Percentiles rank a stretch among this genome's conserved stretches.
phyloP scores from a whole-genome alignment of 108 stramenopile genomes.

The Discostella stelligeroides region DNA sequence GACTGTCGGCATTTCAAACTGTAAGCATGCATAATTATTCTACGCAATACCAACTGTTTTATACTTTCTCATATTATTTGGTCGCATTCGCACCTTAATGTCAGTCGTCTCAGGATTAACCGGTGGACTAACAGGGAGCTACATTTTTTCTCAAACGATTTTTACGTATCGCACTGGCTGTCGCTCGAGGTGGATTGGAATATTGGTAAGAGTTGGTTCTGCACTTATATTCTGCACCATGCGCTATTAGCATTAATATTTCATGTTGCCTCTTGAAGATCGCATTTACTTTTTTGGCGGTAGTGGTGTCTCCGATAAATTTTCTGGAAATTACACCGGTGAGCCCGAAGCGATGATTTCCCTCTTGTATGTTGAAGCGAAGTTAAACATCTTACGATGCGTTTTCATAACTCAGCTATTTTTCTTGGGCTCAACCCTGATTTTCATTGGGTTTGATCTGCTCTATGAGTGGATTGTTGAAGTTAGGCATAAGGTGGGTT shows the following conservation, averaged over 20 bases:
- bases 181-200: conserved; percentile 69
- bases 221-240: neutral
- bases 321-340: conserved; percentile 70
- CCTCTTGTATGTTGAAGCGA: neutral
- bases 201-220: conserved; percentile 51
- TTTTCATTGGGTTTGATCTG: conserved; percentile 93
- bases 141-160: conserved; percentile 99
- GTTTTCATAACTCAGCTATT: conserved; percentile 52
- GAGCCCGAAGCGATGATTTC: neutral
- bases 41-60: neutral
- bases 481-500: conserved; percentile 75
- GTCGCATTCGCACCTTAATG: neutral
- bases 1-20: conserved; percentile 93
- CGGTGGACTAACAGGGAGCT: conserved; percentile 92
- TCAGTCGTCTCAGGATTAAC: conserved; percentile 79
- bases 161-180: conserved; percentile 93
- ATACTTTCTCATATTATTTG: neutral
- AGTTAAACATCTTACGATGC: conserved; percentile 29
- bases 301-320: conserved; percentile 76
- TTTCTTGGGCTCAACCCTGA: conserved; percentile 93
- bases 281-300: conserved; percentile 59
- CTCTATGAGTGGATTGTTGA: conserved; percentile 95
- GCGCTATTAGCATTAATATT: neutral
- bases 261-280: neutral
- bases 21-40: conserved; percentile 35